These are phyloP conservation scores for Xylariaceae sp. DNA, from an alignment of 2,329 filamentous ascomycete genomes.

Conservation along the genomic window DNA sequence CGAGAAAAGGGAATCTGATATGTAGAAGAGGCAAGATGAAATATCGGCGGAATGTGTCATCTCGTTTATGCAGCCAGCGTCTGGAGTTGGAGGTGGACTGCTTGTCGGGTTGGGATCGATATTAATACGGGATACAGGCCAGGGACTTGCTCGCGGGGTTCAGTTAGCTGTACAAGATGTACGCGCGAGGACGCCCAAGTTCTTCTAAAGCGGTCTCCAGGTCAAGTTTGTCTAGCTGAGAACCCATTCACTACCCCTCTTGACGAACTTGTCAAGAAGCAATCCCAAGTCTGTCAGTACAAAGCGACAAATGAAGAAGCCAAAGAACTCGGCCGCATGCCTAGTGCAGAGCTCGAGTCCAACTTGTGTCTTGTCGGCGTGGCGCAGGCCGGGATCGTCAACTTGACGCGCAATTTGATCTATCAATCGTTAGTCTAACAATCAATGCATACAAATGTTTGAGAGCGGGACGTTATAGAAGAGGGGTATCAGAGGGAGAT, in stretches of 20 bases:
- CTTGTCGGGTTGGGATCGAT: not conserved
- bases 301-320: slow-evolving; percentile 93
- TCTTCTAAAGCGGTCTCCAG: not conserved
- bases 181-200: not conserved
- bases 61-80: not conserved
- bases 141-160: not conserved
- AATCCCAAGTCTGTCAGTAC: slow-evolving; percentile 78
- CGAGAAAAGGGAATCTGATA: not conserved
- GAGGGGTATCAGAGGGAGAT: not conserved
- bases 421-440: slow-evolving; percentile 37
- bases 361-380: slow-evolving; percentile 90
- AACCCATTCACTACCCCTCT: slow-evolving; percentile 95
- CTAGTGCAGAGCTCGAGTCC: slow-evolving; percentile 89
- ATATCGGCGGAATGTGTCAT: not conserved
- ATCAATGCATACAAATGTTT: not conserved
- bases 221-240: slow-evolving; percentile 20
- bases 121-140: not conserved
- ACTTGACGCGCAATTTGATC: slow-evolving; percentile 96
- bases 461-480: not conserved
- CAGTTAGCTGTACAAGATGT: not conserved
- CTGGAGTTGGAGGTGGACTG: not conserved
- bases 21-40: slow-evolving; percentile 10
- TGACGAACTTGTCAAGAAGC: slow-evolving; percentile 94
- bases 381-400: slow-evolving; percentile 86
- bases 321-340: slow-evolving; percentile 95